phyloP scores from a whole-genome alignment of 1,284 basidiomycete species.

The Phlebopus sp. region DNA sequence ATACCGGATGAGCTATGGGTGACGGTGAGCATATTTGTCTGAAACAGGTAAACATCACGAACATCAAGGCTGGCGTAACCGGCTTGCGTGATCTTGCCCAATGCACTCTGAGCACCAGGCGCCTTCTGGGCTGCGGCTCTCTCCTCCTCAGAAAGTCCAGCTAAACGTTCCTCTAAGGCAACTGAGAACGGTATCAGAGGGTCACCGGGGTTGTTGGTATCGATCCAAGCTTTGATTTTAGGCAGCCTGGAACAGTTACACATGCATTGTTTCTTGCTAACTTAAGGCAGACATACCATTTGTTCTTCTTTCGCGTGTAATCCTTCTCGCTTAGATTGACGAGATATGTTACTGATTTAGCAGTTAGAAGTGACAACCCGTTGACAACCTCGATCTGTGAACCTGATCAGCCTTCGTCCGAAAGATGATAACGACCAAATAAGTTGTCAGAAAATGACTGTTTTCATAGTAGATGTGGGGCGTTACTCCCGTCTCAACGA shows the following conservation, averaged over 20 bases:
- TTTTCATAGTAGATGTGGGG: slow-evolving; percentile 64
- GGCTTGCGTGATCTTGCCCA: slow-evolving; percentile 91
- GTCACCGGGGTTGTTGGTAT: slow-evolving; percentile 95
- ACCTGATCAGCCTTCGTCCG: slow-evolving; percentile 15
- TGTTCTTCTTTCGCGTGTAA: slow-evolving; percentile 98
- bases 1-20: slow-evolving; percentile 79
- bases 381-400: slow-evolving; percentile 94
- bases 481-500: slow-evolving; percentile 62
- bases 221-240: slow-evolving; percentile 99
- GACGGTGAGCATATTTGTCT: slow-evolving; percentile 7
- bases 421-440: slow-evolving; percentile 11
- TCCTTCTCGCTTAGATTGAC: slow-evolving; percentile 97
- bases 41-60: slow-evolving; percentile 21
- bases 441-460: slow-evolving; percentile 43
- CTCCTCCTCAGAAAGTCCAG: slow-evolving; percentile 65
- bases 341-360: slow-evolving; percentile 97
- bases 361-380: slow-evolving; percentile 86
- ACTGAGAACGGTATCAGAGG: slow-evolving; percentile 97
- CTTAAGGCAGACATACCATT: slow-evolving; percentile 65
- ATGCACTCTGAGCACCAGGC: slow-evolving; percentile 65
- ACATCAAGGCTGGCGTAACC: slow-evolving; percentile 86
- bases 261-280: neutral
- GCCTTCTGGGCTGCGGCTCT: slow-evolving; percentile 76
- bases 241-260: slow-evolving; percentile 59
- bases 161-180: slow-evolving; percentile 90